These are phyloP conservation scores for Bolboschoenoplectus hybrid DNA, from an alignment of 202 grass and related monocot genomes.

Conservation along the genomic window DNA sequence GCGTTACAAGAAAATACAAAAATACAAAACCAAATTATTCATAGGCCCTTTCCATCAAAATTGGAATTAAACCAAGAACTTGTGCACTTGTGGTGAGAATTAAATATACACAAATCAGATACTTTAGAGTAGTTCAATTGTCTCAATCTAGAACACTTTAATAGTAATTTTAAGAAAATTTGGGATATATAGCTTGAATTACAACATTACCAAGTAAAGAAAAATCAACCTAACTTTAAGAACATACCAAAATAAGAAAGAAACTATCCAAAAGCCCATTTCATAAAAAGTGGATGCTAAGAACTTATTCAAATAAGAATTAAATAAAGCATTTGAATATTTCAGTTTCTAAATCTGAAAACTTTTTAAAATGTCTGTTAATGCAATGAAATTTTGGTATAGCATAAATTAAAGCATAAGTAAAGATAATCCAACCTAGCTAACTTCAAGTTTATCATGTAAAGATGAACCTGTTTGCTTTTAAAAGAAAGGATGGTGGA, in stretches of 20 bases:
- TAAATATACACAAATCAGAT: not conserved
- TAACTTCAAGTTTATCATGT: not conserved
- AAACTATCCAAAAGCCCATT: not conserved
- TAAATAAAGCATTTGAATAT: not conserved
- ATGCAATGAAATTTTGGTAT: not conserved
- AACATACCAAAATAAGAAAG: conserved; percentile 12
- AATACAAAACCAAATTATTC: not conserved
- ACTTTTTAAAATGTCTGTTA: not conserved
- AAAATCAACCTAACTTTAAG: conserved; percentile 14
- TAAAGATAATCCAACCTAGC: not conserved
- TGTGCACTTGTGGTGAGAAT: not conserved
- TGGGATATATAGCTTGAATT: not conserved
- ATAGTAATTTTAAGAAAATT: conserved; percentile 8
- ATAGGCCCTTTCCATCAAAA: not conserved
- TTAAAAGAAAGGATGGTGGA: conserved; percentile 7
- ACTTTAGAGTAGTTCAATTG: not conserved
- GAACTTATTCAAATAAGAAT: not conserved
- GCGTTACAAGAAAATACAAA: not conserved
- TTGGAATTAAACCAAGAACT: not conserved
- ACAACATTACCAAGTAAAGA: not conserved
- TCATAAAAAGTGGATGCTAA: not conserved
- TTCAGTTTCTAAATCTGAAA: not conserved
- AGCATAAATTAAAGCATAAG: not conserved
- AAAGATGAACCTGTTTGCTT: not conserved
- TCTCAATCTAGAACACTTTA: conserved; percentile 12